Evolutionary conservation across 2,329 filamentous ascomycete genomes (phyloP).

Genomic region (Alternaria consortialis): DNA sequence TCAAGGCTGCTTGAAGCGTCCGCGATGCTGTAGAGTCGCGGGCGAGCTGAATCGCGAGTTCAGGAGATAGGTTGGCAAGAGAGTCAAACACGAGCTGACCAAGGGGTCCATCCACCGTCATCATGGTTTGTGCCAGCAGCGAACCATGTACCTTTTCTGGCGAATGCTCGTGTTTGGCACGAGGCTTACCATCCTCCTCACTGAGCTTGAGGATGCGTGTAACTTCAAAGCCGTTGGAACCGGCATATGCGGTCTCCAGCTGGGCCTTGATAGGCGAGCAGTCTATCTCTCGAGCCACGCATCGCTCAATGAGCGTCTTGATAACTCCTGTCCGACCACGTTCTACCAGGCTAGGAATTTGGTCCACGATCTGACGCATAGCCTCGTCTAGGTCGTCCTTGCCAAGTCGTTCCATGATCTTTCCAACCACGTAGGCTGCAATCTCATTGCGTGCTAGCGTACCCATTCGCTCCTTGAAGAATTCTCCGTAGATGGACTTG

Average conservation of each 20-base stretch:
- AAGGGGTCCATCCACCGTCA: constrained; percentile 74
- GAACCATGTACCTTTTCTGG: constrained; percentile 79
- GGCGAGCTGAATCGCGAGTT: constrained; percentile 67
- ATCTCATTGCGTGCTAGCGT: constrained; percentile 88
- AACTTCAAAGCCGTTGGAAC: constrained; percentile 61
- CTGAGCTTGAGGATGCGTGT: constrained; percentile 68
- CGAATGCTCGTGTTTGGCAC: constrained; percentile 41
- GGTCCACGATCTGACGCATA: constrained; percentile 74
- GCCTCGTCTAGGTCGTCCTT: constrained; percentile 84
- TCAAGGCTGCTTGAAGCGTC: constrained; percentile 70
- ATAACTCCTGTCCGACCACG: constrained; percentile 81
- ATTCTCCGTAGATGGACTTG: constrained; percentile 82
- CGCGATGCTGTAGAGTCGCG: constrained; percentile 67
- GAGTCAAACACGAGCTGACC: constrained; percentile 74
- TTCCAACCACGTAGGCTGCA: constrained; percentile 85
- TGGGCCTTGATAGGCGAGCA: constrained; percentile 64
- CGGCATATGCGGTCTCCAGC: constrained; percentile 66
- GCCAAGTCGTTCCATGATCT: constrained; percentile 81
- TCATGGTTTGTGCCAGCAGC: constrained; percentile 80
- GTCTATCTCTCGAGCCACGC: constrained; percentile 71
- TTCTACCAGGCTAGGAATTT: constrained; percentile 76
- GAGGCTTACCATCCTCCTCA: constrained; percentile 52
- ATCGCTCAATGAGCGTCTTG: constrained; percentile 83
- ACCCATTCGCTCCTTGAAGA: constrained; percentile 81
- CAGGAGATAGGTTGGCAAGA: constrained; percentile 61